A percentile compares a stretch with the other conserved stretches of the same genome.
Conservation (phyloP, 768 basidiomycete species). For the Favolaschia claudopus region DNA sequence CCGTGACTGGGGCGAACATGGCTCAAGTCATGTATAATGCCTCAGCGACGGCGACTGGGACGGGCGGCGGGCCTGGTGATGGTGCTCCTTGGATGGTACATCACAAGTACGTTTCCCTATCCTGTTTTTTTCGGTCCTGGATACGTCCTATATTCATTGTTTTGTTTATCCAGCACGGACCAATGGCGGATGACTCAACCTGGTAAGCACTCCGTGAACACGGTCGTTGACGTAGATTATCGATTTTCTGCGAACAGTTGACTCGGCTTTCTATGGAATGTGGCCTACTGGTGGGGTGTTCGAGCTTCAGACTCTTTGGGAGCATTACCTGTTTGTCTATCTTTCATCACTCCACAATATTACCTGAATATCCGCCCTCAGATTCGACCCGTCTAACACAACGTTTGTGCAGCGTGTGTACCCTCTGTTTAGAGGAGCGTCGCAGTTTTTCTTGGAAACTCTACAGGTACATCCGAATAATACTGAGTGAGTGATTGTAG, state of each 20-base stretch:
- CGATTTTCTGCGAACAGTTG: constrained; percentile 13
- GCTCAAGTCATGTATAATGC: constrained; percentile 28
- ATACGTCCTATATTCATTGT: neutral
- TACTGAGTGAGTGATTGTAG: constrained; percentile 4
- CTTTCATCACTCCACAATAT: neutral
- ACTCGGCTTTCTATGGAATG: constrained; percentile 27
- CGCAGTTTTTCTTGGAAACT: constrained; percentile 16
- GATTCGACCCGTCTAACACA: constrained; percentile 14
- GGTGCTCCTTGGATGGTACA: constrained; percentile 25
- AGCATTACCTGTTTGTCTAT: constrained; percentile 19
- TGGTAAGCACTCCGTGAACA: neutral
- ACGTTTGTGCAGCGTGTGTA: constrained; percentile 16
- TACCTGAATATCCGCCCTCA: neutral
- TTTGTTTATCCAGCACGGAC: neutral
- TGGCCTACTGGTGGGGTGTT: constrained; percentile 25
- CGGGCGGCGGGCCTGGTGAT: constrained; percentile 1
- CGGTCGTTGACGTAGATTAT: neutral
- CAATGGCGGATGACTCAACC: constrained; percentile 14
- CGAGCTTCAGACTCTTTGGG: constrained; percentile 22
- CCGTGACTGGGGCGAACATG: constrained; percentile 17
- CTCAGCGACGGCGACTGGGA: neutral
- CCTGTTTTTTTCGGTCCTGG: neutral
- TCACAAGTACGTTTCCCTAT: constrained; percentile 23
- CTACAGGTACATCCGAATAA: constrained; percentile 11
- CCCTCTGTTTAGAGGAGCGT: constrained; percentile 11